Conservation (phyloP, 371 early-diverging fungal genomes). For the Apophysomyces elegans region DNA sequence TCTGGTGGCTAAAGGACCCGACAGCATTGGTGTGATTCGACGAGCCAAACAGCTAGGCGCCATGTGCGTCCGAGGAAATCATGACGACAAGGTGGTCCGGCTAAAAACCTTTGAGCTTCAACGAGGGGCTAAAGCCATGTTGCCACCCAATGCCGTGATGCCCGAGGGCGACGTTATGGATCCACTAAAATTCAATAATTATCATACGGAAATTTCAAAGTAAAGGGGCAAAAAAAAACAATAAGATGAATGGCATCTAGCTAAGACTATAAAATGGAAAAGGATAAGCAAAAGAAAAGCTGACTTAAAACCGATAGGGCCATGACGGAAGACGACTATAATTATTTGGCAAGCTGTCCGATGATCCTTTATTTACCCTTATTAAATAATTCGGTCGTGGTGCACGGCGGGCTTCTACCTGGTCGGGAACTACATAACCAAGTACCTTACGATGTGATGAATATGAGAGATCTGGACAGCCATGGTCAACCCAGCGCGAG, state of each 20-base stretch:
- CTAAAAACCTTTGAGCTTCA: conserved; percentile 55
- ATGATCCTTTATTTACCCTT: conserved; percentile 60
- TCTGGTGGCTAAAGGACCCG: conserved; percentile 70
- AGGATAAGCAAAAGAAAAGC: not conserved
- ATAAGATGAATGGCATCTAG: not conserved
- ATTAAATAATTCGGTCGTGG: conserved; percentile 58
- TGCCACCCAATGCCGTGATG: conserved; percentile 27
- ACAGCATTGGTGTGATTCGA: conserved; percentile 65
- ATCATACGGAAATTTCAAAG: conserved; percentile 50
- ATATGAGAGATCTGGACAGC: conserved; percentile 58
- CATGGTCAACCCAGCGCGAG: conserved; percentile 33
- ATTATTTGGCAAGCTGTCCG: conserved; percentile 65
- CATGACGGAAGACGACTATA: conserved; percentile 55
- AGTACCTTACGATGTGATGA: conserved; percentile 61
- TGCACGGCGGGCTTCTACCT: conserved; percentile 75
- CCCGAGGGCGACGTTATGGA: conserved; percentile 46
- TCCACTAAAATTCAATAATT: conserved; percentile 41
- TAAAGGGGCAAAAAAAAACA: conserved; percentile 21
- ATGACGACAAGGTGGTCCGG: conserved; percentile 74
- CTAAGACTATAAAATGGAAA: not conserved
- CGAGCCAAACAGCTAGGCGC: conserved; percentile 57
- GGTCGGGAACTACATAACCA: conserved; percentile 26
- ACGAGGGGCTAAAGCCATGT: conserved; percentile 30
- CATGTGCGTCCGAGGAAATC: conserved; percentile 75
- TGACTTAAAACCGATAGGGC: conserved; percentile 22